A percentile compares a stretch with the other conserved stretches of the same genome.
Evolutionary conservation across 306 rosid genomes (phyloP).

Genomic region (Cicer pinnatifidum): DNA sequence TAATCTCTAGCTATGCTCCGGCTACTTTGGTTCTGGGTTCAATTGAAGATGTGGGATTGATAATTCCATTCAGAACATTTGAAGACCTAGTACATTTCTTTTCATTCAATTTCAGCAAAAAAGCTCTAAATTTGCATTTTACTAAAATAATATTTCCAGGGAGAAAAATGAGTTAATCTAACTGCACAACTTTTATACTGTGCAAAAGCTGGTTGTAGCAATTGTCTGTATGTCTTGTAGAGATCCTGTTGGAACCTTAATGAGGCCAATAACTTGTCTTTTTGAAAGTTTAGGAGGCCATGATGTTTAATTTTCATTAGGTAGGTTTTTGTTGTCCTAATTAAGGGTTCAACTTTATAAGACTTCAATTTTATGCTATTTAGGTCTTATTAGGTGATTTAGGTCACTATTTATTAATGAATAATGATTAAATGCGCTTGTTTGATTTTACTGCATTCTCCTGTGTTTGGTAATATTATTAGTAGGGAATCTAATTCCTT

Average conservation of each 20-base stretch:
- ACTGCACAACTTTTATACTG: background rate
- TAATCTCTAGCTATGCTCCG: too few relatives aligned
- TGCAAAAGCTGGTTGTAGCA: constrained; percentile 32
- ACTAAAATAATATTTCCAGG: background rate
- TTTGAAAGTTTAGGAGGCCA: background rate
- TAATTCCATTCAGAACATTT: constrained; percentile 10
- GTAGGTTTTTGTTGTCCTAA: constrained; percentile 22
- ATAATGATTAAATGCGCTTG: constrained; percentile 31
- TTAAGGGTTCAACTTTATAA: constrained; percentile 2
- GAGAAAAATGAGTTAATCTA: constrained; percentile 3
- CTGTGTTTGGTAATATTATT: constrained; percentile 18
- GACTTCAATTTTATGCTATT: constrained; percentile 5
- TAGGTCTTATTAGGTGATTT: constrained; percentile 19
- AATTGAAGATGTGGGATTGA: too few relatives aligned
- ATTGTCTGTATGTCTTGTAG: background rate
- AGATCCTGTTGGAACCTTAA: constrained; percentile 30
- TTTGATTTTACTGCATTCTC: constrained; percentile 19
- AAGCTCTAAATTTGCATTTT: background rate
- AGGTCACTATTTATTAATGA: constrained; percentile 17
- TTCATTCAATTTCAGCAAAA: background rate
- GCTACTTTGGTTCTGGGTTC: too few relatives aligned
- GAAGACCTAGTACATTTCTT: background rate
- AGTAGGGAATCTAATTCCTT: constrained; percentile 18
- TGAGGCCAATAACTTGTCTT: constrained; percentile 12
- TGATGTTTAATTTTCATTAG: constrained; percentile 21